Conservation (phyloP, 2,329 filamentous ascomycete species). For the Verticillium albo-atrum region DNA sequence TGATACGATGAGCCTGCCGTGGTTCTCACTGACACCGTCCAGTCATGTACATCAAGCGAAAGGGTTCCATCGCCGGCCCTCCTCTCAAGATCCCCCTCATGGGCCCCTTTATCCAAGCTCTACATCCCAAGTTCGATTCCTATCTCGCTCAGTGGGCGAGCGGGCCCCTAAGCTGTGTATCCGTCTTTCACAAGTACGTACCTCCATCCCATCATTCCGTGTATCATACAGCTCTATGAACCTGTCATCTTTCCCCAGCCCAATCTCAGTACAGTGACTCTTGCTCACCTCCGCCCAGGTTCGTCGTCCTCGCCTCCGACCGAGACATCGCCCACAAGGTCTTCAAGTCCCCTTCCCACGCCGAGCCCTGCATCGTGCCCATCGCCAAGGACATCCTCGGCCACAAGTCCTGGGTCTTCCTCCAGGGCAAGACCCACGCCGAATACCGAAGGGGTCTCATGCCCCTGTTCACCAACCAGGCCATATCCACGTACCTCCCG, state of each 20-base stretch:
- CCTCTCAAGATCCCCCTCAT: conserved; percentile 63
- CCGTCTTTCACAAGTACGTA: conserved; percentile 75
- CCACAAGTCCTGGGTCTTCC: conserved; percentile 72
- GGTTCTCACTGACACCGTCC: conserved; percentile 1
- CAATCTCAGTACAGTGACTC: conserved; percentile 3
- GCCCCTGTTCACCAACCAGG: conserved; percentile 68
- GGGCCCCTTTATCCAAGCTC: conserved; percentile 71
- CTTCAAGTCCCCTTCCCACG: conserved; percentile 71
- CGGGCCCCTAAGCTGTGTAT: conserved; percentile 75
- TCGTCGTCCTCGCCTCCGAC: conserved; percentile 73
- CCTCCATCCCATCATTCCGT: neutral
- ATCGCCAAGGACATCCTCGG: conserved; percentile 70
- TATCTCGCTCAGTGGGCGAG: conserved; percentile 77
- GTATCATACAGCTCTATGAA: too few relatives aligned
- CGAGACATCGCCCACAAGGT: conserved; percentile 77
- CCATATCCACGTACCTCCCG: conserved; percentile 66
- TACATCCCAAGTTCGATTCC: conserved; percentile 67
- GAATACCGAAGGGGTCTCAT: conserved; percentile 75
- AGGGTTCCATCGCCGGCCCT: conserved; percentile 60
- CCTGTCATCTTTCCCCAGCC: too few relatives aligned
- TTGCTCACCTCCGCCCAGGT: conserved; percentile 39
- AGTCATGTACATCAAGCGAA: conserved; percentile 59
- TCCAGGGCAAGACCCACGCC: conserved; percentile 70
- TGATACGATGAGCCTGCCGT: too few relatives aligned
- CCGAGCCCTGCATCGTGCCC: conserved; percentile 75